These are phyloP conservation scores for Psophocarpus tetragonolobus DNA, from an alignment of 306 rosid species.

Conservation along the genomic window DNA sequence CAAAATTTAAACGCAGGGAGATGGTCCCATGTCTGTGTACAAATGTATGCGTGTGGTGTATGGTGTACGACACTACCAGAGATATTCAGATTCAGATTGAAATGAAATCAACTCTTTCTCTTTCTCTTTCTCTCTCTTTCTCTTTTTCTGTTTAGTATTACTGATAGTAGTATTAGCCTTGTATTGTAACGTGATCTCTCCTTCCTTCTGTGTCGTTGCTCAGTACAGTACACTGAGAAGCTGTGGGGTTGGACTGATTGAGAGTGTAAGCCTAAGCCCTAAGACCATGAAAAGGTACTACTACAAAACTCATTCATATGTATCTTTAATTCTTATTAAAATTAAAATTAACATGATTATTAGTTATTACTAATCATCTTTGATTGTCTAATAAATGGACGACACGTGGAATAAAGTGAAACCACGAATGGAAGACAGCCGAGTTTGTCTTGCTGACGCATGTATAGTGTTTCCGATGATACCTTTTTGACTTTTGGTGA, in stretches of 20 bases:
- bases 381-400: background rate
- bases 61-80: slow-evolving; percentile 1
- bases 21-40: slow-evolving; percentile 81
- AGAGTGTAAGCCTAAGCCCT: slow-evolving; percentile 12
- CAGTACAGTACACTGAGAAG: slow-evolving; percentile 15
- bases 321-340: no score
- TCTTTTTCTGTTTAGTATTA: background rate
- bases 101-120: background rate
- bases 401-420: slow-evolving; percentile 45
- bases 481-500: slow-evolving; percentile 55
- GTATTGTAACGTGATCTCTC: background rate
- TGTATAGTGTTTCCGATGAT: slow-evolving; percentile 57
- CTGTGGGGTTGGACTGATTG: slow-evolving; percentile 32
- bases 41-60: slow-evolving; percentile 39
- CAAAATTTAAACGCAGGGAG: slow-evolving; percentile 53
- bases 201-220: slow-evolving; percentile 44
- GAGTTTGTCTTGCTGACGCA: slow-evolving; percentile 63
- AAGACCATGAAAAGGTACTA: slow-evolving; percentile 29
- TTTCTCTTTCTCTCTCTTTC: background rate
- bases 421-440: slow-evolving; percentile 54
- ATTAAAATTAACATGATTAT: no score
- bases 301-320: no score
- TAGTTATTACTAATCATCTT: background rate
- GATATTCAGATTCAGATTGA: slow-evolving; percentile 6
- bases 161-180: background rate